A percentile compares a stretch with the other conserved stretches of the same genome.
Conservation (phyloP, 441 rosid genomes). For the Rhodomyrtus psidioides region DNA sequence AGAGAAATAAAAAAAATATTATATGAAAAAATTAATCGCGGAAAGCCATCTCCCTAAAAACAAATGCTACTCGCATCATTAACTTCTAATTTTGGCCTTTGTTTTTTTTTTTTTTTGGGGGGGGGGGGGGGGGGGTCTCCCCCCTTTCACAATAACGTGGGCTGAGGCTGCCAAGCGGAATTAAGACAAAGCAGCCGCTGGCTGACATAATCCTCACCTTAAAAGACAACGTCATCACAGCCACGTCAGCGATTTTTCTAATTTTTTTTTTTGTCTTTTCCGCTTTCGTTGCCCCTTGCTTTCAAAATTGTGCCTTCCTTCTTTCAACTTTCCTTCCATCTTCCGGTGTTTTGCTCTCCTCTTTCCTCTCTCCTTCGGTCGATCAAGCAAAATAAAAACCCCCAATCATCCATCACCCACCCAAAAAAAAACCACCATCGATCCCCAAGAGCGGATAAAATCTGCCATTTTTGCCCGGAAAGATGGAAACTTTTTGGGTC, state of each 20-base stretch:
- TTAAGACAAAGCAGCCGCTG: background rate
- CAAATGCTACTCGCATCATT: background rate
- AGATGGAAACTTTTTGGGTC: conserved; percentile 17
- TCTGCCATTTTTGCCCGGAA: background rate
- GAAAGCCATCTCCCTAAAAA: background rate
- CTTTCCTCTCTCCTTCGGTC: conserved; percentile 14
- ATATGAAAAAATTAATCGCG: background rate
- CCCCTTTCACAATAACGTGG: background rate
- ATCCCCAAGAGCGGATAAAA: background rate
- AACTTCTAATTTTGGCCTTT: background rate
- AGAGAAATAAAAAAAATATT: background rate
- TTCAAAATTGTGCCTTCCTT: background rate
- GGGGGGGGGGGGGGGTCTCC: no score
- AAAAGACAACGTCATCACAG: background rate
- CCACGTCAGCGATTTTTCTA: background rate
- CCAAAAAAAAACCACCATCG: background rate
- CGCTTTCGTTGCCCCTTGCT: background rate
- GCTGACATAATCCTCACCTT: background rate
- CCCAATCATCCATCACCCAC: background rate
- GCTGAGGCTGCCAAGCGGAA: background rate
- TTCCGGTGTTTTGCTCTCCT: conserved; percentile 14
- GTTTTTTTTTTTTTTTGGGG: background rate
- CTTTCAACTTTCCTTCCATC: background rate
- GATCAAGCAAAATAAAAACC: background rate
- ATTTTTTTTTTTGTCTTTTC: no score